Evolutionary conservation across 768 basidiomycete genomes (phyloP).

Genomic region (Suillus clintonianus): DNA sequence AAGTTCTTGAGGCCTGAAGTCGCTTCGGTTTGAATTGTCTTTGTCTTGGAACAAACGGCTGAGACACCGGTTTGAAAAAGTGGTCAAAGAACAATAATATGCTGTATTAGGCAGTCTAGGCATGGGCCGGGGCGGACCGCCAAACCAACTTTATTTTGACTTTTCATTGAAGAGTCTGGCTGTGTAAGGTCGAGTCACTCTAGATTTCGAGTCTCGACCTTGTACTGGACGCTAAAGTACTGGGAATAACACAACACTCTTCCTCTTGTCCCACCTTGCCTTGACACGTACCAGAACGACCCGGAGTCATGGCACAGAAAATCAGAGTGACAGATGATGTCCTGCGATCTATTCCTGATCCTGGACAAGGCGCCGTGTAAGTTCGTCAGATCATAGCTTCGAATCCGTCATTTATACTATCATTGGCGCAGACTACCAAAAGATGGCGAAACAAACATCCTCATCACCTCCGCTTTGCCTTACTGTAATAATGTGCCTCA

Average conservation of each 20-base stretch:
- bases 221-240: not conserved
- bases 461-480: conserved; percentile 94
- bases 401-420: not conserved
- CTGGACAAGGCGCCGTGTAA: conserved; percentile 54
- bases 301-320: conserved; percentile 48
- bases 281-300: not conserved
- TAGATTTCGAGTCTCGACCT: not conserved
- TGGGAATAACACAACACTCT: not conserved
- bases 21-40: conserved; percentile 56
- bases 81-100: too few relatives aligned
- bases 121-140: too few relatives aligned
- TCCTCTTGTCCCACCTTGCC: not conserved
- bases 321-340: conserved; percentile 53
- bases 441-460: conserved; percentile 82
- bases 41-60: too few relatives aligned
- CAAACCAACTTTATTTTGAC: not conserved
- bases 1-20: conserved; percentile 38
- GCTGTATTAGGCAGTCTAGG: too few relatives aligned
- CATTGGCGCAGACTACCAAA: conserved; percentile 60
- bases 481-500: conserved; percentile 98
- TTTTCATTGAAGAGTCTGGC: not conserved
- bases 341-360: conserved; percentile 51
- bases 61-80: too few relatives aligned
- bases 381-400: not conserved
- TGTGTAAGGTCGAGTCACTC: not conserved